phyloP scores from a whole-genome alignment of 78 protist genomes.

The Andalucia godoyi region DNA sequence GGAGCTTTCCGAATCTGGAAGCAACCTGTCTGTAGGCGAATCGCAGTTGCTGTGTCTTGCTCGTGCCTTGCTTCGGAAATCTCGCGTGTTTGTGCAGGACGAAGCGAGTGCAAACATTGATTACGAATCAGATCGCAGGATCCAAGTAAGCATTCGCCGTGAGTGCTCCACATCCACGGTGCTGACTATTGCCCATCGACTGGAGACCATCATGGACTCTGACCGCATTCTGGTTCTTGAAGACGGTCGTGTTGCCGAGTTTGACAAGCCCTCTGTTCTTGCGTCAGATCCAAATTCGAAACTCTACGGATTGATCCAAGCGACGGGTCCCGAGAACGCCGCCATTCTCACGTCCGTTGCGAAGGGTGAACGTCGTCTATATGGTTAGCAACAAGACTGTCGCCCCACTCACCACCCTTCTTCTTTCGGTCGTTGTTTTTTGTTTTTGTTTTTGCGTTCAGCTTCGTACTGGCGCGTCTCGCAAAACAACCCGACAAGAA shows the following conservation, averaged over 20 bases:
- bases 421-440: too few species aligned
- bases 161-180: slow-evolving; percentile 52
- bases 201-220: slow-evolving; percentile 67
- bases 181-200: slow-evolving; percentile 85
- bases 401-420: too few species aligned
- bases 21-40: slow-evolving; percentile 67
- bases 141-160: slow-evolving; percentile 39
- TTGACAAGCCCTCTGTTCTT: slow-evolving; percentile 21
- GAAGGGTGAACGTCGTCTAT: too few species aligned
- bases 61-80: slow-evolving; percentile 49
- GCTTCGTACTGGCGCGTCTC: too few species aligned
- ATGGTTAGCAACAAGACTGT: too few species aligned
- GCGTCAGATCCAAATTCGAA: not conserved
- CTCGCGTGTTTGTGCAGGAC: slow-evolving; percentile 28
- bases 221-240: slow-evolving; percentile 51
- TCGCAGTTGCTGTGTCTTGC: slow-evolving; percentile 81
- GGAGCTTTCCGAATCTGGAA: slow-evolving; percentile 9
- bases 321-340: not conserved
- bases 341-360: too few species aligned
- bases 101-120: slow-evolving; percentile 56
- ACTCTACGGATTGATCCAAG: not conserved
- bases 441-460: too few species aligned
- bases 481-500: too few species aligned
- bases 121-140: slow-evolving; percentile 48
- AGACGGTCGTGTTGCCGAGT: slow-evolving; percentile 11